Evolutionary conservation across 2,329 filamentous ascomycete species (phyloP), one percentile per base, ranked within the genome.

Genomic region (Cladosporium phlei): DNA sequence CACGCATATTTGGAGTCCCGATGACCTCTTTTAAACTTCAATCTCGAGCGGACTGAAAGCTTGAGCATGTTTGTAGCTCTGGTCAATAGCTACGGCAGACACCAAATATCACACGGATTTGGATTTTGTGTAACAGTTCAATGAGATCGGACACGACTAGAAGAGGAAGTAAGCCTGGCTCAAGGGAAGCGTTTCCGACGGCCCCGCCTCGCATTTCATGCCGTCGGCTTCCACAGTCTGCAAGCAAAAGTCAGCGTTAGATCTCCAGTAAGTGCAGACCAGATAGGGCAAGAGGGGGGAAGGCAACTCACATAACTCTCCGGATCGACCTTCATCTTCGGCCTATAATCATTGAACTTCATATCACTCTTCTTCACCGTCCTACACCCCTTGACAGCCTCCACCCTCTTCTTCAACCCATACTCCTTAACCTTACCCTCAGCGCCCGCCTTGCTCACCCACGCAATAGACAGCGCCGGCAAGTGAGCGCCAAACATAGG

Each of bases 311-410:
- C 71, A 70, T 96, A 97, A 60, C 79, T 83, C 75, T 97, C 91
- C 4, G 91, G 86, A 66, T 97, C 90, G 50, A 97, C 90, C 59
- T 74, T 82, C 87, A 97, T 96, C 69, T 76, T 80, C 11, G 91
- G 91, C 79, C 81, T 88, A 46, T 69, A 69, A 60, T 88, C 82
- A 66, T 96, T 96, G 67, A 81, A 90, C 62, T 88, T 89, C 89
- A 96, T 95, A 67, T 96, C 86, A 58, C 69, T 75, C 76, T 96
- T 96, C 33, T 83, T 75, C 34, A 95, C 77, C 24, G 66, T 77
- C 49, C 90, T 76, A 66, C 89, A 95, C 47, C 79, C 78, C 61
- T 76, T 82, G 38, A 96, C 88, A 3, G 87, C 73, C 69, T 93
- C 87, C 53, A 96, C 71, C 37, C 87, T 80, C 67, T 90, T 95